Base-by-base conservation (phyloP, 225 moss, liverwort and hornwort genomes). In the Neckera pumila region DNA sequence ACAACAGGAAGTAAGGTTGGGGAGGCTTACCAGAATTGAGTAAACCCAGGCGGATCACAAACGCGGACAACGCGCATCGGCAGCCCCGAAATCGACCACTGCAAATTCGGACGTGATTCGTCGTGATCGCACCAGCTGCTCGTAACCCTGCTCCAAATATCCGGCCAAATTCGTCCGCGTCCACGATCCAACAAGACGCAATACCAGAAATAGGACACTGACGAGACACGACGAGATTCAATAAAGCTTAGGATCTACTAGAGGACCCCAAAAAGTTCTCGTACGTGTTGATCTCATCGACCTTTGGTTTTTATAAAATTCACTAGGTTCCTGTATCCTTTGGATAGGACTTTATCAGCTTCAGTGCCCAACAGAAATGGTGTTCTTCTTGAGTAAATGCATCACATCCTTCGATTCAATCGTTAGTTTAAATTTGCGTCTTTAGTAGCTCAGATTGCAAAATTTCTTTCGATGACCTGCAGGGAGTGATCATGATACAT, bases 21-120 rank as follows among this genome's bases (percentile, higher is more conserved):
- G 30, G 64, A 88, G n/a, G 51, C 84, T 88, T 86, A 92, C 92
- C 90, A 76, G 83, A 90, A n/a, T 57, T 63, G 51, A 85, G 57
- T 20, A 81, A 60, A 38, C 89, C 81, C 57, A 70, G 49, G 22
- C 57, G 80, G 69, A 76, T 92, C 86, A 75, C 59, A 38, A 59
- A 59, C 65, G 79, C 43, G 28, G 80, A 33, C 47, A 89, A 79
- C 65, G 81, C 61, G 67, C 83, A 87, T 75, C 84, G 66, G 84
- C 80, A 51, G 53, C 56, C 26, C 49, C 74, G 51, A 56, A 86
- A 84, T 45, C 84, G 86, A 81, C 43, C 66, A 60, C 73, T 63
- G n/a, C 61, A 72, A 23, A 14, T 54, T 47, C 63, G 70, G 54
- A 84, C 14, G 49, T 36, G 77, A 74, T 87, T 53, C 80, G 89